Evolutionary conservation across 495 filamentous ascomycete species (phyloP).

Genomic region (Podospora didyma): DNA sequence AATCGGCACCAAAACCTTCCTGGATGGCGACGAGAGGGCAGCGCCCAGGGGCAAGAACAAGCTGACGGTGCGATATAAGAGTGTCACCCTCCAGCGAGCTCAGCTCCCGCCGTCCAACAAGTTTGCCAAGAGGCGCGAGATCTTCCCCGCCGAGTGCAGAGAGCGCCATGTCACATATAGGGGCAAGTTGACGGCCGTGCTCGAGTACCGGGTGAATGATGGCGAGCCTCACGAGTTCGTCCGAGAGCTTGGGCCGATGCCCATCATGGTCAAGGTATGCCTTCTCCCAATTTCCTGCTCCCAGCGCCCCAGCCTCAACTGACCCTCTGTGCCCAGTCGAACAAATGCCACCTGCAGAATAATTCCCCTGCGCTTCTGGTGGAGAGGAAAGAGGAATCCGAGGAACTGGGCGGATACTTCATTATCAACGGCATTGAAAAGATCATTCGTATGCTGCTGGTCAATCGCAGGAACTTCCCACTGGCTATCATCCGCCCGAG

Average conservation of each 20-base stretch:
- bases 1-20: slow-evolving; percentile 82
- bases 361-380: slow-evolving; percentile 78
- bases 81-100: slow-evolving; percentile 74
- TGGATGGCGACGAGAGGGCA: slow-evolving; percentile 67
- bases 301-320: neutral
- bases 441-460: slow-evolving; percentile 85
- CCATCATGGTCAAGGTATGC: slow-evolving; percentile 85
- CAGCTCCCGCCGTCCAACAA: slow-evolving; percentile 75
- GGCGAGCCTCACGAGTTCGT: slow-evolving; percentile 74
- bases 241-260: slow-evolving; percentile 81
- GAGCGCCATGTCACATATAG: slow-evolving; percentile 91
- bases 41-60: slow-evolving; percentile 60
- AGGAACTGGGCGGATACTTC: slow-evolving; percentile 92
- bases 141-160: slow-evolving; percentile 88
- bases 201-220: slow-evolving; percentile 82
- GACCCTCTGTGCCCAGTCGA: slow-evolving; percentile 53
- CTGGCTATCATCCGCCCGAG: slow-evolving; percentile 89
- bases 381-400: slow-evolving; percentile 82
- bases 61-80: slow-evolving; percentile 67
- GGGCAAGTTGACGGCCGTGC: slow-evolving; percentile 72
- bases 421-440: slow-evolving; percentile 96
- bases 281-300: neutral
- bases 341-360: slow-evolving; percentile 83
- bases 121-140: slow-evolving; percentile 71
- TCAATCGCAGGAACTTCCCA: slow-evolving; percentile 86